phyloP scores from a whole-genome alignment of 768 basidiomycete species.

The Austroboletus festivus region DNA sequence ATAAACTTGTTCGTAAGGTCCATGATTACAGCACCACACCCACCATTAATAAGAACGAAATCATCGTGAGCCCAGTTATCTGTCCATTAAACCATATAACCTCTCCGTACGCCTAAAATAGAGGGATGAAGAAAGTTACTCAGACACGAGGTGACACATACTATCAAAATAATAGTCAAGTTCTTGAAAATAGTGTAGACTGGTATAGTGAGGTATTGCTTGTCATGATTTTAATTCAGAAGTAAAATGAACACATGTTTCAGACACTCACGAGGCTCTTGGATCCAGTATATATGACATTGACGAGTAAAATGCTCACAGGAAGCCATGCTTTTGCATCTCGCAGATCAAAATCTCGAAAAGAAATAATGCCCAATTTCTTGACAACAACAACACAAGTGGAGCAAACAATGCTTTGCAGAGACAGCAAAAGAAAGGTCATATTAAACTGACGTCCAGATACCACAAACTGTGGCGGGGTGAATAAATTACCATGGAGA shows the following conservation, averaged over 20 bases:
- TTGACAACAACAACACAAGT: constrained; percentile 73
- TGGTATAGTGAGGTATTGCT: constrained; percentile 98
- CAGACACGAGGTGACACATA: constrained; percentile 35
- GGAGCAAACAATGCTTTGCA: constrained; percentile 88
- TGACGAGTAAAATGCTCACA: constrained; percentile 86
- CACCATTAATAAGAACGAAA: constrained; percentile 92
- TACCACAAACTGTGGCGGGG: constrained; percentile 73
- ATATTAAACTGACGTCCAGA: constrained; percentile 92
- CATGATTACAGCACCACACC: constrained; percentile 13
- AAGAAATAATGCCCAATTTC: constrained; percentile 72
- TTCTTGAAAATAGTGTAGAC: constrained; percentile 99
- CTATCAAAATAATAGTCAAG: constrained; percentile 97
- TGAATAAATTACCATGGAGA: constrained; percentile 1
- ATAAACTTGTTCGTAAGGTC: not conserved
- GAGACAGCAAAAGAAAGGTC: constrained; percentile 91
- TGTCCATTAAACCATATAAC: constrained; percentile 93
- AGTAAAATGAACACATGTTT: not conserved
- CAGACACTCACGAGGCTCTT: constrained; percentile 83
- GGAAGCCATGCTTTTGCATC: constrained; percentile 95
- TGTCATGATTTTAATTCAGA: constrained; percentile 4
- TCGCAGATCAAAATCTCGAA: constrained; percentile 75
- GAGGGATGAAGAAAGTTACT: constrained; percentile 1
- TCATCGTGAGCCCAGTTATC: constrained; percentile 82
- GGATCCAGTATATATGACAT: constrained; percentile 96
- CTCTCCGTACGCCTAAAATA: constrained; percentile 86